phyloP scores from a whole-genome alignment of 2,329 filamentous ascomycete species.

The Metarhizium sp. region DNA sequence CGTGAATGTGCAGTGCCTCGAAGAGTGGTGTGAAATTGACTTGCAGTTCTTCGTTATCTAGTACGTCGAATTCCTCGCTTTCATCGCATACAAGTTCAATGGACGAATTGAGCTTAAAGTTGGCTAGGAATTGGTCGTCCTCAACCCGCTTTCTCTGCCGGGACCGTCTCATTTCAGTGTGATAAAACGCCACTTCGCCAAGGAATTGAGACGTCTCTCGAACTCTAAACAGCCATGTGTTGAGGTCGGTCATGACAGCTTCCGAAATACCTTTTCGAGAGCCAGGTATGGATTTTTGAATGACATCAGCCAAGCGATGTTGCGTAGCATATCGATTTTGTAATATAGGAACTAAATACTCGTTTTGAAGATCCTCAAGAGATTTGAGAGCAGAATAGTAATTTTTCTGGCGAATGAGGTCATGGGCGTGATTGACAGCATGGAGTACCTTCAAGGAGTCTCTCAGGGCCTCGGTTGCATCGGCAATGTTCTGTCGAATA shows the following conservation, averaged over 20 bases:
- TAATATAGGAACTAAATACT: constrained; percentile 67
- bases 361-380: constrained; percentile 90
- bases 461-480: constrained; percentile 78
- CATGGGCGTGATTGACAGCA: constrained; percentile 88
- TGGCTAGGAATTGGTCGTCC: constrained; percentile 61
- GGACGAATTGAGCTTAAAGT: constrained; percentile 89
- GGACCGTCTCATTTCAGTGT: constrained; percentile 78
- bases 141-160: constrained; percentile 78
- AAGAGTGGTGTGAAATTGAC: constrained; percentile 93
- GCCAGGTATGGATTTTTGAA: constrained; percentile 88
- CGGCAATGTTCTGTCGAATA: constrained; percentile 90
- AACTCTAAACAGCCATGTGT: constrained; percentile 93
- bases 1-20: constrained; percentile 92
- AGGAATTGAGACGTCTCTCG: constrained; percentile 93
- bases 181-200: constrained; percentile 92
- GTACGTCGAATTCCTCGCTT: constrained; percentile 86
- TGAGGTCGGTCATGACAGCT: constrained; percentile 92
- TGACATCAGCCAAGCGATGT: constrained; percentile 89
- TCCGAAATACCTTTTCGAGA: constrained; percentile 91
- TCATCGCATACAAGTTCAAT: constrained; percentile 95
- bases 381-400: constrained; percentile 93
- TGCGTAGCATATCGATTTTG: constrained; percentile 83
- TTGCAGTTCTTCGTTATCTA: constrained; percentile 90
- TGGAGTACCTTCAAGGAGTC: constrained; percentile 88
- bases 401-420: constrained; percentile 82